These are phyloP conservation scores for Globisporangium polare DNA, from an alignment of 352 stramenopile genomes.

Conservation along the genomic window DNA sequence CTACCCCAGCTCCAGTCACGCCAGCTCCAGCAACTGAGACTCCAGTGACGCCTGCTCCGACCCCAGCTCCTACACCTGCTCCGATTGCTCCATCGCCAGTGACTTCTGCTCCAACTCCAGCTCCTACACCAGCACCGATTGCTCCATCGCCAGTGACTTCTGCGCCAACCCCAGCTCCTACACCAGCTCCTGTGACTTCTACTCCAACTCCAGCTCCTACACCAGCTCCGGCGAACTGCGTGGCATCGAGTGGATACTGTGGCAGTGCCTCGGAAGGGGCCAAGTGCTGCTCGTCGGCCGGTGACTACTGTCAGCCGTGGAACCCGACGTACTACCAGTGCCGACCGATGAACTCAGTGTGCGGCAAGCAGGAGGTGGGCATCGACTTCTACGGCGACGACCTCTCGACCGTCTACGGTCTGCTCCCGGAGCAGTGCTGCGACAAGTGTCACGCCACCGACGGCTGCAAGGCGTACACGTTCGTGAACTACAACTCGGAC, in stretches of 20 bases:
- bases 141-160: background rate
- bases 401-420: constrained; percentile 7
- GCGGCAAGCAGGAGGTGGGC: background rate
- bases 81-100: background rate
- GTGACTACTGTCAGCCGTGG: constrained; percentile 28
- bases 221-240: background rate
- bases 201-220: background rate
- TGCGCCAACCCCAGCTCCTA: background rate
- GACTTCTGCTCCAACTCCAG: background rate
- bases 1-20: background rate
- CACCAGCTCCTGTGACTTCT: background rate
- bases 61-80: background rate
- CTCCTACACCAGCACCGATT: background rate
- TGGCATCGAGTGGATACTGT: background rate
- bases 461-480: constrained; percentile 18
- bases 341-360: background rate
- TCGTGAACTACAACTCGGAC: constrained; percentile 13
- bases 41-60: background rate
- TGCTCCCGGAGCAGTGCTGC: constrained; percentile 12
- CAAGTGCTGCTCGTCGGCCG: background rate
- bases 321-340: constrained; percentile 28
- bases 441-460: constrained; percentile 9
- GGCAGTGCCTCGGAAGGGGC: background rate
- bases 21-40: background rate
- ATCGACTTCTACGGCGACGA: constrained; percentile 14